Conservation (phyloP, 2,329 filamentous ascomycete genomes). For the Daldinia sp. region DNA sequence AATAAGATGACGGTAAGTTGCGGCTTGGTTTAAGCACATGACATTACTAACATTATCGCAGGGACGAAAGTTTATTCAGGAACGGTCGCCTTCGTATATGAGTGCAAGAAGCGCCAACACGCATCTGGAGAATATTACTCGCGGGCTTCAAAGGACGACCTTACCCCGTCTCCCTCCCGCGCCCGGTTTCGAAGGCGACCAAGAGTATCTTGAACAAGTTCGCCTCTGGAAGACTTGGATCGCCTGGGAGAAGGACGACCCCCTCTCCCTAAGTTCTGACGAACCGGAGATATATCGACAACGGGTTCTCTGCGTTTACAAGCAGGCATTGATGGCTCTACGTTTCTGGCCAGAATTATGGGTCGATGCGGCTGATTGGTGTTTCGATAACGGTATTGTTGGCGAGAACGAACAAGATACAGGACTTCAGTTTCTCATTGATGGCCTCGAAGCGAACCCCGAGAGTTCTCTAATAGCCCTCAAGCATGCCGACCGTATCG, state of each 20-base stretch:
- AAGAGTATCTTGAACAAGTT: conserved; percentile 84
- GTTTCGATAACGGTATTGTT: conserved; percentile 76
- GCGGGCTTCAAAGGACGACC: conserved; percentile 77
- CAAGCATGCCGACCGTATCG: conserved; percentile 87
- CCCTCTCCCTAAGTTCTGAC: conserved; percentile 83
- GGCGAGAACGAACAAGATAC: conserved; percentile 64
- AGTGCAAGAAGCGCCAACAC: conserved; percentile 91
- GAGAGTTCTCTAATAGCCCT: conserved; percentile 92
- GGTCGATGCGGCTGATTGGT: conserved; percentile 95
- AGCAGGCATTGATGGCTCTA: conserved; percentile 90
- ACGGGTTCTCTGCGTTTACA: conserved; percentile 88
- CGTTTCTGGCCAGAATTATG: conserved; percentile 96
- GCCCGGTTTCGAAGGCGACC: conserved; percentile 84
- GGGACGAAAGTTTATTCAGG: conserved; percentile 94
- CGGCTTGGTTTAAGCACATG: conserved; percentile 7
- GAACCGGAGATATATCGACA: conserved; percentile 78
- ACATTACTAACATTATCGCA: conserved; percentile 49
- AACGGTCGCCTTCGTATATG: conserved; percentile 94
- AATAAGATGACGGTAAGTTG: conserved; percentile 85
- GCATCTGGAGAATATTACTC: conserved; percentile 87
- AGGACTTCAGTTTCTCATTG: conserved; percentile 79
- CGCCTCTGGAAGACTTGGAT: conserved; percentile 95
- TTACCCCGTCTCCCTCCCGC: conserved; percentile 84
- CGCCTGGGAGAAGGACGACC: conserved; percentile 92
- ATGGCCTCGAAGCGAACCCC: conserved; percentile 88